Base-by-base conservation (phyloP, 768 basidiomycete genomes). In the Suillus placidus region DNA sequence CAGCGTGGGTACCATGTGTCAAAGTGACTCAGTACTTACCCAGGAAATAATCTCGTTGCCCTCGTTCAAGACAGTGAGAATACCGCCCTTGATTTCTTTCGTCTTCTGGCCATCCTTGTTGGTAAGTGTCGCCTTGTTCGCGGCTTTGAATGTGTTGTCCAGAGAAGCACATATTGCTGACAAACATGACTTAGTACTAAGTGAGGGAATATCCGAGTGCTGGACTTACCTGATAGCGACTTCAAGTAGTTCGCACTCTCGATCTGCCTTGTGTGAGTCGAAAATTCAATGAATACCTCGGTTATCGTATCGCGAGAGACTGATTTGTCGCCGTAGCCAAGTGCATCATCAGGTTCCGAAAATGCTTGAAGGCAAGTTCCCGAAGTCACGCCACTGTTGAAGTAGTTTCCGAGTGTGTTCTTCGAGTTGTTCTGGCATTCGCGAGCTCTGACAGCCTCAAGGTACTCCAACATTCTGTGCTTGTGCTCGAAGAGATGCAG, bases 401-500 rank as follows among this genome's bases (percentile, higher is more conserved):
- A 42, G 40, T 42, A 32, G 20, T 61, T n/a, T 40, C 60, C 18
- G 43, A 47, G 42, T 35, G 60, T 26, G 32, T 34, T 42, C 26
- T 6, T 32, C 20, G 51, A n/a, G n/a, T n/a, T 30, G 38, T 63
- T 43, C 52, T 32, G 38, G 14, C 14, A 30, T 40, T 34, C 61
- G 16, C 47, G 42, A 69, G 32, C 12, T 14, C 40, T 42, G 40
- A 16, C 14, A 16, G 32, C 23, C 8, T 68, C 38, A 6, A 74
- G 63, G 57, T 71, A 74, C 13, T 70, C 67, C 0, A 71, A 60
- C 7, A 57, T 34, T 13, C 54, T 35, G 43, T 72, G 58, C 16
- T 69, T 49, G 30, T 72, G 69, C 58, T 71, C 68, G 4, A 71
- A 62, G 7, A 74, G 68, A 57, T 75, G 72, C 3, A 75, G 68